Conservation (phyloP, 768 basidiomycete species). For the Postia placenta region DNA sequence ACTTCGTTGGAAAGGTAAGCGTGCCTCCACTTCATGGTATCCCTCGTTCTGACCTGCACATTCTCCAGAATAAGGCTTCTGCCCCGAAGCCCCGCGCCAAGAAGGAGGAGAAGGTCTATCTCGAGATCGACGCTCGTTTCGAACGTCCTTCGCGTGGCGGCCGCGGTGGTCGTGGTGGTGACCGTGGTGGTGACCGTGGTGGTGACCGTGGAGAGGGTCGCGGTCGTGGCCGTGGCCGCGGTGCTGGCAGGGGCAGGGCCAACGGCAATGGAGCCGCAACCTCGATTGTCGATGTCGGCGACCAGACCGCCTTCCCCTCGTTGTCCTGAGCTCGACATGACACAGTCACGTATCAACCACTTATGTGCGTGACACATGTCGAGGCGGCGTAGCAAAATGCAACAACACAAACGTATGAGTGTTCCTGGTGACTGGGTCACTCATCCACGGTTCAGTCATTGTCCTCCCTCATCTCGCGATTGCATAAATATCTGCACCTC, state of each 20-base stretch:
- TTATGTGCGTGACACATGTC: too few relatives aligned
- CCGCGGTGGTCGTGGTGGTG: constrained; percentile 42
- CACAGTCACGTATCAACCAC: not conserved
- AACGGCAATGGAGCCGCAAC: constrained; percentile 36
- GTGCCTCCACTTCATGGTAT: too few relatives aligned
- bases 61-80: constrained; percentile 46
- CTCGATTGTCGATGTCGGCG: constrained; percentile 62
- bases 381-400: constrained; percentile 8
- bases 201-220: constrained; percentile 36
- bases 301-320: constrained; percentile 86
- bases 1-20: constrained; percentile 88
- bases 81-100: constrained; percentile 62
- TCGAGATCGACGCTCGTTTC: constrained; percentile 90
- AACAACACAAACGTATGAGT: constrained; percentile 1
- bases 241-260: constrained; percentile 37
- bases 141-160: constrained; percentile 73
- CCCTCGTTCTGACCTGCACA: too few relatives aligned
- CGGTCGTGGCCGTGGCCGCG: constrained; percentile 35
- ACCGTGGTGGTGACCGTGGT: constrained; percentile 41
- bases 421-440: not conserved
- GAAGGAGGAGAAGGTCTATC: constrained; percentile 87
- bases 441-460: not conserved
- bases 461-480: not conserved
- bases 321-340: constrained; percentile 41
- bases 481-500: constrained; percentile 15